Evolutionary conservation across 768 basidiomycete genomes (phyloP).

Genomic region (Russula sp.): DNA sequence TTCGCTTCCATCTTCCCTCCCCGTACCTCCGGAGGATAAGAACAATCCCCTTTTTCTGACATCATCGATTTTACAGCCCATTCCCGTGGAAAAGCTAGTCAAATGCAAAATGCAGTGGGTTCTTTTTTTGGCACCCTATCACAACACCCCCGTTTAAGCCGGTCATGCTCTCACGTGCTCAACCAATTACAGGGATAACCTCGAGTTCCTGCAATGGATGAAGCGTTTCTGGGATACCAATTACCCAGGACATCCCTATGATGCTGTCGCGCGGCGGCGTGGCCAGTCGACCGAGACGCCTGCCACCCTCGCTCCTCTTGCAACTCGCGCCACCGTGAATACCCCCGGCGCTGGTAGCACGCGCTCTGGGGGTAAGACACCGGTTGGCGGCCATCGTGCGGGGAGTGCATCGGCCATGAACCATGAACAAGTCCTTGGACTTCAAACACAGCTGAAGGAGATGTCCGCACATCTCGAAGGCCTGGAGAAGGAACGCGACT

Average conservation of each 20-base stretch:
- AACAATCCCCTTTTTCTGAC: not conserved
- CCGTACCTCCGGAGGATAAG: not conserved
- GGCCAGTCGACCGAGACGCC: constrained; percentile 73
- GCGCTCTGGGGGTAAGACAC: constrained; percentile 66
- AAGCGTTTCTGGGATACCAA: constrained; percentile 94
- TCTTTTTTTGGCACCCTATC: constrained; percentile 1
- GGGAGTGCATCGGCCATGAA: constrained; percentile 51
- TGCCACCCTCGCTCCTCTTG: constrained; percentile 69
- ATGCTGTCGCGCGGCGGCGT: constrained; percentile 74
- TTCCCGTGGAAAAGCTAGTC: constrained; percentile 88
- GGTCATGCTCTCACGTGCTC: not conserved
- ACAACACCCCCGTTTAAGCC: constrained; percentile 3
- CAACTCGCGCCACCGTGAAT: constrained; percentile 31
- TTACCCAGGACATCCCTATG: constrained; percentile 83
- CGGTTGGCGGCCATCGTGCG: constrained; percentile 60
- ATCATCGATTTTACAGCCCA: constrained; percentile 51
- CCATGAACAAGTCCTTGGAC: constrained; percentile 56
- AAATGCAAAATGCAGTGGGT: constrained; percentile 99
- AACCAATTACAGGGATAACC: constrained; percentile 66
- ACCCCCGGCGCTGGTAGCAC: constrained; percentile 29
- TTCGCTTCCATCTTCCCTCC: not conserved
- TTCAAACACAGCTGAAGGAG: constrained; percentile 78
- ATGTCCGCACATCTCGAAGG: constrained; percentile 78
- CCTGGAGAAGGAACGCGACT: constrained; percentile 95
- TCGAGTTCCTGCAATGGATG: constrained; percentile 97